Evolutionary conservation across 1,284 basidiomycete species (phyloP), one percentile per base, ranked within the genome.

Genomic region (Neonothopanus nambi): DNA sequence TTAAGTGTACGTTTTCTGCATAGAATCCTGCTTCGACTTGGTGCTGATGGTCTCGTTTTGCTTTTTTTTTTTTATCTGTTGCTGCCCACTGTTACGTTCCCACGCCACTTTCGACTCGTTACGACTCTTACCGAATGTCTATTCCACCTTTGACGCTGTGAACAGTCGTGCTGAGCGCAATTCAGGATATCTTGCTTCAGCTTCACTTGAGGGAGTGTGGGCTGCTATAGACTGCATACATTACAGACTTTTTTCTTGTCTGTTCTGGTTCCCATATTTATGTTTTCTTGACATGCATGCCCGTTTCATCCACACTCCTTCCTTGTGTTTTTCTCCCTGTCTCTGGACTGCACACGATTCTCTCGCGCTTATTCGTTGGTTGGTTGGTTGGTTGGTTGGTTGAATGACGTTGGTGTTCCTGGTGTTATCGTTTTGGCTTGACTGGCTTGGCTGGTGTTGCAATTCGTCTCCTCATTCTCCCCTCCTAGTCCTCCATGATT

Each of bases 171-270:
- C 70, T 91, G 65, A 88, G 82, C 63, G 89, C 89, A 3, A 89
- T 91, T 62, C 89, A 91, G 67, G 88, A 90, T 63, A 91, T 91
- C 63, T 80, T 91, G 33, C 74, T 93, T 58, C 91, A 92, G 65
- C 77, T 92, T 41, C 90, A 93, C 67, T 73, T 94, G 57, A 82
- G 91, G 53, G 91, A 93, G 68, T 93, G 90, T 64, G 92, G 92
- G 57, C 78, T 94, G 54, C 78, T 94, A 69, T 94, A 76, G 40
- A 44, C 41, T 33, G 42, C 44, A 35, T 21, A 24, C 23, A 44
- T 44, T 44, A 24, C 18, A n/a, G n/a, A 20, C 20, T 37, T 44
- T 18, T 45, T 45, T 35, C 30, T 26, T 20, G n/a, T 44, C 30
- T 37, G 9, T 46, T 9, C 11, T 13, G 30, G n/a, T 33, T 35